Evolutionary conservation across 306 rosid genomes (phyloP).

Genomic region (Rubus parviflorus): DNA sequence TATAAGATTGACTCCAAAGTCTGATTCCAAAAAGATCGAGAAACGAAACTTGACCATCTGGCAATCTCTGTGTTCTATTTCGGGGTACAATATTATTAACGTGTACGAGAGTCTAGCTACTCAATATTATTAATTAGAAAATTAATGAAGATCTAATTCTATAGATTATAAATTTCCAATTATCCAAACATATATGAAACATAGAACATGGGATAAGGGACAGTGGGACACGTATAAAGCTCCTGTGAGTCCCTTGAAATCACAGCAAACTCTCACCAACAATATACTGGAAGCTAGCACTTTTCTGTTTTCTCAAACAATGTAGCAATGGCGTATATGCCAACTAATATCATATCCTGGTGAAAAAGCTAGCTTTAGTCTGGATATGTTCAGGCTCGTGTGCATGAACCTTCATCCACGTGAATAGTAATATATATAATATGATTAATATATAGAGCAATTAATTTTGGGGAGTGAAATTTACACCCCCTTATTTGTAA

Average conservation of each 20-base stretch:
- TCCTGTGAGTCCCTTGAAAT: not conserved
- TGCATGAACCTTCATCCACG: constrained; percentile 3
- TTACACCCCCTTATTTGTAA: no score
- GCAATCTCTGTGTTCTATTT: not conserved
- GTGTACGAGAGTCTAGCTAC: not conserved
- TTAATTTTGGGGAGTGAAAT: no score
- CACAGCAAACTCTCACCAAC: not conserved
- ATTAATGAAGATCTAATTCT: not conserved
- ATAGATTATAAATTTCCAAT: not conserved
- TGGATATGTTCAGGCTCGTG: not conserved
- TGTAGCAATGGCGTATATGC: not conserved
- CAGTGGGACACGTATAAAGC: not conserved
- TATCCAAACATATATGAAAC: not conserved
- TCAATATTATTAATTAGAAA: not conserved
- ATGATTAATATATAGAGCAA: not conserved
- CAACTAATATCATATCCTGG: not conserved
- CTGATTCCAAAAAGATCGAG: not conserved
- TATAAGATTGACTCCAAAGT: not conserved
- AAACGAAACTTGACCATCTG: not conserved
- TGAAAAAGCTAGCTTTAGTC: not conserved
- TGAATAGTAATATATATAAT: not conserved
- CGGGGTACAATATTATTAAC: not conserved
- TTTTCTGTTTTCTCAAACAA: constrained; percentile 7
- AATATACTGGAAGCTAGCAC: not conserved
- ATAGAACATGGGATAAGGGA: not conserved